Evolutionary conservation across 768 basidiomycete genomes (phyloP), one percentile per base, ranked within the genome.

Genomic region (Lanmaoa pseudosensibilis): DNA sequence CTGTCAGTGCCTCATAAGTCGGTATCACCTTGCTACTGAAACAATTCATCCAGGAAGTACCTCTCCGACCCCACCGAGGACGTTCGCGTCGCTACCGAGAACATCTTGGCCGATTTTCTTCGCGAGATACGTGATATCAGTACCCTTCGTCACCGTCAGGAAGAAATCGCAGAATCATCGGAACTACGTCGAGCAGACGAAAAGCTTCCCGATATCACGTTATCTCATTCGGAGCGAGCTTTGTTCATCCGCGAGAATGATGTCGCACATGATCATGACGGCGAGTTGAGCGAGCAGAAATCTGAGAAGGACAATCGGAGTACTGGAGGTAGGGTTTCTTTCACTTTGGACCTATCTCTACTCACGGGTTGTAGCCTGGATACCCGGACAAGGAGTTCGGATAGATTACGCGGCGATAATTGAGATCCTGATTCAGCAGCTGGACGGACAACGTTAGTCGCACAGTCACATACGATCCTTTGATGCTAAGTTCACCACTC

Each of bases 61-160:
- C 86, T 98, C 15, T 92, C 92, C 1, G 97, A 99, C 71, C 94
- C 94, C 0, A 94, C 87, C 1, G 88, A 91, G 65, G 96, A 99
- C 65, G 94, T 99, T 16, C 83, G 91, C 13, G 85, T 91, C 10
- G 92, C 92, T 13, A 94, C 96, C 7, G 92, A 97, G 69, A 89
- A 88, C 56, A 79, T 96, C 8, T 79, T 98, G 5, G 88, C 87
- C 8, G 92, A 94, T 59, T 94, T 98, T 63, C 77, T 98, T 41
- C 83, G 88, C 37, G 97, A 99, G 72, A 92, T 97, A 63, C 84
- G 86, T 10, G 90, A 93, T 52, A 87, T 97, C 37, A 90, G 90
- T 2, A 64, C 84, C 8, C 85, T 96, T 7, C 85, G 86, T 52
- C 83, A 82, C 55, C 84, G 82, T 44, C 73, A 82, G 46, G 83